Evolutionary conservation across 345 rosid genomes (phyloP), one percentile per base, ranked within the genome.

Genomic region (Euphorbia pulcherrima): DNA sequence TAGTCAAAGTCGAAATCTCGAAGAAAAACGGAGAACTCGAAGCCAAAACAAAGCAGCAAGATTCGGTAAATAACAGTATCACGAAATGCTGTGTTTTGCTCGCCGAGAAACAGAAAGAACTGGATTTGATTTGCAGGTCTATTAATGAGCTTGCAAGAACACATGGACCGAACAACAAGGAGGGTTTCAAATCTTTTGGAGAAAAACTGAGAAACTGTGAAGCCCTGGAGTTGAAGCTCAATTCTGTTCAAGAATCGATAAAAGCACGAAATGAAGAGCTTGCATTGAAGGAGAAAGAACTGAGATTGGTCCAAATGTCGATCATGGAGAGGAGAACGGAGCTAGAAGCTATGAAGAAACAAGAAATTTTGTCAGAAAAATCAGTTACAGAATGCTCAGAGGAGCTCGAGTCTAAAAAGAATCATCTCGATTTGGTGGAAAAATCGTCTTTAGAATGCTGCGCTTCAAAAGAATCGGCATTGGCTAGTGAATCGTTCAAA

Each of bases 131-230:
- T 39, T 60, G n/a, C 55, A 62, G 51, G 20, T 59, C 48, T 48
- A 7, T 69, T 16, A 20, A 48, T 24, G 29, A n/a, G 50, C 18
- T 18, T 18, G 50, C 27, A 11, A 68, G 60, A 44, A 47, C 74
- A 8, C 41, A 65, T 30, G 63, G 64, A 54, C 70, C 59, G 26
- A 75, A 63, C 68, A 75, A 63, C 68, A 60, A 73, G 67, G 29
- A 62, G 64, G 41, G 76, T 20, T 74, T 82, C 20, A 55, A 56
- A 58, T 68, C 66, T 6, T 3, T 67, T 14, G 41, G 56, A 11
- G 53, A 29, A 40, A 67, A 33, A 56, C 21, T 67, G 39, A 67
- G 56, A 37, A 39, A 65, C 46, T 33, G 59, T 46, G 3, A 64
- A 30, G 47, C 69, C n/a, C 48, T 71, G 37, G 76, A 74, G 46